Percentiles rank a stretch among this genome's conserved stretches.
phyloP scores from a whole-genome alignment of 106 monocot genomes.

The Dendrobium catenatum region DNA sequence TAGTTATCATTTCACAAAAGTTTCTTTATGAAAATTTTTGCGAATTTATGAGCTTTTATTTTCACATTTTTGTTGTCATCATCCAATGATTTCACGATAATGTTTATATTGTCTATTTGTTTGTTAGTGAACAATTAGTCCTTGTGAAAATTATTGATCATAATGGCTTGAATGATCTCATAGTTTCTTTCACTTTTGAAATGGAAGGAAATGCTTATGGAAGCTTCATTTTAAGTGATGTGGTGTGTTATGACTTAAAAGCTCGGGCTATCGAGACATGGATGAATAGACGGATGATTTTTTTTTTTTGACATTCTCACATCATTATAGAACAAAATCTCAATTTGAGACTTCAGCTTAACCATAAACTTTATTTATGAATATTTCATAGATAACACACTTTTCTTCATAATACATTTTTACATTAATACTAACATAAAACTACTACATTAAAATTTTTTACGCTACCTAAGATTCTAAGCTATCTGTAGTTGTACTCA shows the following conservation, averaged over 20 bases:
- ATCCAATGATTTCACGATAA: background rate
- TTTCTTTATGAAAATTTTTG: background rate
- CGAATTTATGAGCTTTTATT: background rate
- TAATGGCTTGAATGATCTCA: background rate
- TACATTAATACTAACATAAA: no score
- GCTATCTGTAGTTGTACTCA: no score
- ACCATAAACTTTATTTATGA: no score
- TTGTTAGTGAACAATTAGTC: background rate
- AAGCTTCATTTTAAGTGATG: background rate
- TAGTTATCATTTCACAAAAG: background rate
- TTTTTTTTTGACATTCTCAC: no score
- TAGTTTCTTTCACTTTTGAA: background rate
- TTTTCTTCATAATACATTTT: no score
- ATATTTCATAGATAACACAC: no score
- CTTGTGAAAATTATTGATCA: background rate
- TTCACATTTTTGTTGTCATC: background rate
- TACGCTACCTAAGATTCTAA: no score
- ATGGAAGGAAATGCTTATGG: background rate
- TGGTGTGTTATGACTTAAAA: background rate
- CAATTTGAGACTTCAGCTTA: no score
- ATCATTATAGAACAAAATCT: no score
- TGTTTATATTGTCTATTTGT: background rate
- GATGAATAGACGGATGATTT: no score
- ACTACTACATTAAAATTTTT: no score
- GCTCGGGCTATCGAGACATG: no score